phyloP scores from a whole-genome alignment of 2,329 filamentous ascomycete genomes.

The Kalaharituber pfeilii region DNA sequence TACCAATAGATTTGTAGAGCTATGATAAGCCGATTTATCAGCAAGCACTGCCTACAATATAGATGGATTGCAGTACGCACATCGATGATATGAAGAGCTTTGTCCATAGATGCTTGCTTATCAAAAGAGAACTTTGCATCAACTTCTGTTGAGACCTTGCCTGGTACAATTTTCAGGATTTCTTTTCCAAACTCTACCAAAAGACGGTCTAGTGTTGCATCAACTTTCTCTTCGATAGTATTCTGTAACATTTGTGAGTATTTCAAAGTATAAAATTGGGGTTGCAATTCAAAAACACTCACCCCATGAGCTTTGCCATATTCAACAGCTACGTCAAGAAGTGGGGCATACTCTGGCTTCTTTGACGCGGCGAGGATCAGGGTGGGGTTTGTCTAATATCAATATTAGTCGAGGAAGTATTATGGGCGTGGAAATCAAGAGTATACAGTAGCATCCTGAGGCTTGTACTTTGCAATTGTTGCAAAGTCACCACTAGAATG shows the following conservation, averaged over 20 bases:
- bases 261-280: neutral
- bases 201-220: slow-evolving; percentile 77
- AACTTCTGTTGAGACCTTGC: slow-evolving; percentile 97
- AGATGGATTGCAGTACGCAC: too few species aligned
- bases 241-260: slow-evolving; percentile 22
- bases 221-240: slow-evolving; percentile 63
- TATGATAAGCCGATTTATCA: too few species aligned
- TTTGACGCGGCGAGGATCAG: slow-evolving; percentile 96
- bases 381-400: slow-evolving; percentile 87
- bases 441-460: slow-evolving; percentile 59
- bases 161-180: slow-evolving; percentile 91
- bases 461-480: slow-evolving; percentile 99
- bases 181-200: slow-evolving; percentile 96
- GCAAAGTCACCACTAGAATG: slow-evolving; percentile 28
- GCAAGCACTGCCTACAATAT: too few species aligned
- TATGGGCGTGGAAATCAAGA: neutral
- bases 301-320: slow-evolving; percentile 63
- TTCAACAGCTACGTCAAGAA: slow-evolving; percentile 70
- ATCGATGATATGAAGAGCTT: slow-evolving; percentile 93
- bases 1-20: slow-evolving; percentile 86
- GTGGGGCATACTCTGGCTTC: slow-evolving; percentile 85
- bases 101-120: slow-evolving; percentile 76
- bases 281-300: neutral
- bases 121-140: slow-evolving; percentile 93
- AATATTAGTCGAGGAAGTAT: neutral